Evolutionary conservation across 495 filamentous ascomycete genomes (phyloP).

Genomic region (Parathielavia hyrcaniae): DNA sequence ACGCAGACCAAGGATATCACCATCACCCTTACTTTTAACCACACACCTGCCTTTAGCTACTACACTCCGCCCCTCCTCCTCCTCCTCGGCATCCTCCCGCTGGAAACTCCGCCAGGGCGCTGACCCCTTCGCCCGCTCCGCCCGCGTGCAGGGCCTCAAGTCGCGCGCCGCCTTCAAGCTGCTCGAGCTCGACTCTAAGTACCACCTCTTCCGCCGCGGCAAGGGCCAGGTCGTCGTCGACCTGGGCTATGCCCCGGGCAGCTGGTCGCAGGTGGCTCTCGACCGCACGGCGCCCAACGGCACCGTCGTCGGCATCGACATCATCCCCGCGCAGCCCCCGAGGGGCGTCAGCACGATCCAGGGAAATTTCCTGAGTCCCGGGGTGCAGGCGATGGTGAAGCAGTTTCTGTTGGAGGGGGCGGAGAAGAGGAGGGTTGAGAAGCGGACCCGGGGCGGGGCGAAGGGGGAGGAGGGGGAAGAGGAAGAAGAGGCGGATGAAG

Average conservation of each 20-base stretch:
- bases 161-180: conserved; percentile 92
- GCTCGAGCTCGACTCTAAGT: conserved; percentile 75
- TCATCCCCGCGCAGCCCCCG: conserved; percentile 86
- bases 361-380: conserved; percentile 73
- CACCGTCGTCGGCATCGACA: conserved; percentile 80
- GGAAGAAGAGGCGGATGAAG: conserved; percentile 7
- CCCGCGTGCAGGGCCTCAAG: conserved; percentile 69
- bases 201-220: conserved; percentile 59
- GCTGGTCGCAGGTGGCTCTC: conserved; percentile 94
- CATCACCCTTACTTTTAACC: not conserved
- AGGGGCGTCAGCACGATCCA: conserved; percentile 87
- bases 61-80: conserved; percentile 31
- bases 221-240: conserved; percentile 82
- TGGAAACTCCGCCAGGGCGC: conserved; percentile 73
- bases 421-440: conserved; percentile 24
- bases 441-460: conserved; percentile 3
- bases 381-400: conserved; percentile 67
- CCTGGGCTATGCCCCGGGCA: conserved; percentile 86
- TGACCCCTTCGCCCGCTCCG: conserved; percentile 64
- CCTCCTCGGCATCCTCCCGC: conserved; percentile 61
- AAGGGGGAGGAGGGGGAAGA: conserved; percentile 18
- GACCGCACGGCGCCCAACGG: conserved; percentile 69
- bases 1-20: not conserved
- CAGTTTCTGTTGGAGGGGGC: conserved; percentile 62
- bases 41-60: too few species aligned